Conservation (phyloP, 768 basidiomycete genomes). For the Postia placenta region DNA sequence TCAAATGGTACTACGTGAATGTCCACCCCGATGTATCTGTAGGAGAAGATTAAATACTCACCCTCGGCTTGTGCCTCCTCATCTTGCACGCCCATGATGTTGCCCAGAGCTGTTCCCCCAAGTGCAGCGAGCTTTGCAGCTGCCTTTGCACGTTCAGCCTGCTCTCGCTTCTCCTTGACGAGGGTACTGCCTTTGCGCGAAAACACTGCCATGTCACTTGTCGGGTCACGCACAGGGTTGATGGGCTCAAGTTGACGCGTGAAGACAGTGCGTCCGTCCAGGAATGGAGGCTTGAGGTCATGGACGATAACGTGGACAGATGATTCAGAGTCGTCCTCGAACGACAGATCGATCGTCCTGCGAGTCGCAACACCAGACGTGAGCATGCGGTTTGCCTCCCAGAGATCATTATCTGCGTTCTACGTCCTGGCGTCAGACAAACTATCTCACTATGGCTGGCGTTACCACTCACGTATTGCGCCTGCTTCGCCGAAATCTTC, state of each 20-base stretch:
- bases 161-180: constrained; percentile 93
- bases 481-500: constrained; percentile 89
- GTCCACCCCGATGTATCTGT: constrained; percentile 47
- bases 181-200: constrained; percentile 94
- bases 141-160: constrained; percentile 92
- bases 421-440: constrained; percentile 26
- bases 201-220: constrained; percentile 94
- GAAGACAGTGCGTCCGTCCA: constrained; percentile 93
- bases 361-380: constrained; percentile 92
- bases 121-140: constrained; percentile 92
- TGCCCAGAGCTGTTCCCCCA: constrained; percentile 91
- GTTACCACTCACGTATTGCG: constrained; percentile 74
- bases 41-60: constrained; percentile 35
- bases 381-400: constrained; percentile 98
- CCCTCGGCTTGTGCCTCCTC: constrained; percentile 91
- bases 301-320: constrained; percentile 98
- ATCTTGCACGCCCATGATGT: constrained; percentile 96
- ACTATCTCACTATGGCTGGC: not conserved
- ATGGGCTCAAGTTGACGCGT: constrained; percentile 97
- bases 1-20: constrained; percentile 65
- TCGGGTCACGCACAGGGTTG: constrained; percentile 90
- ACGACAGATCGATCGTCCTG: constrained; percentile 83
- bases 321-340: constrained; percentile 94
- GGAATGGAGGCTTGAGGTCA: constrained; percentile 94
- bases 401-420: constrained; percentile 97